Conservation (phyloP, 169 alveolate genomes). For the Plasmodium vivax region DNA sequence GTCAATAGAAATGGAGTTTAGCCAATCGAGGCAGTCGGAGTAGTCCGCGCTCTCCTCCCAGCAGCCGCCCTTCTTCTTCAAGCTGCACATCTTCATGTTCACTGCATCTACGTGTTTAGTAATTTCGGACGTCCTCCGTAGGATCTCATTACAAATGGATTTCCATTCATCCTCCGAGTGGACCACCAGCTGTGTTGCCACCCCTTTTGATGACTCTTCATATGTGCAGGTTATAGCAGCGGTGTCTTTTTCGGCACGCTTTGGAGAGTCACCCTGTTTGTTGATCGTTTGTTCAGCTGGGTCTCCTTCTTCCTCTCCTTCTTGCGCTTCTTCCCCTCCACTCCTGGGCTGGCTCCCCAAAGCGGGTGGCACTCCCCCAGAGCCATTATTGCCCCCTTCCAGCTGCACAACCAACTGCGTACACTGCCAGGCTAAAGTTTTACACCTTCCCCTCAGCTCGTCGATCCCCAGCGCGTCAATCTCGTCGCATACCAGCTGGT, state of each 20-base stretch:
- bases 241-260: not conserved
- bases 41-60: not conserved
- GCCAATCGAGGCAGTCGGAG: conserved; percentile 5
- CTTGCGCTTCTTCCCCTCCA: not conserved
- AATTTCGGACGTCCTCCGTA: conserved; percentile 21
- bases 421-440: conserved; percentile 1
- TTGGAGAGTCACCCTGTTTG: not conserved
- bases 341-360: not conserved
- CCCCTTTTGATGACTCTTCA: not conserved
- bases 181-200: not conserved
- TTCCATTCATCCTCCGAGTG: not conserved
- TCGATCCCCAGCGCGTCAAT: not conserved
- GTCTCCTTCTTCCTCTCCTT: not conserved
- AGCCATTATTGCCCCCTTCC: not conserved
- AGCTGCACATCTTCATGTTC: not conserved
- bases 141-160: conserved; percentile 12
- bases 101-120: conserved; percentile 15
- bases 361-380: not conserved
- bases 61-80: not conserved
- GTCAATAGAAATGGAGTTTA: conserved; percentile 21
- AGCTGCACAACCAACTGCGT: not conserved
- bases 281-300: too few relatives aligned
- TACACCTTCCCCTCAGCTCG: not conserved
- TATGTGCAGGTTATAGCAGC: not conserved
- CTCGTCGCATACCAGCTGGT: not conserved